A percentile compares a stretch with the other conserved stretches of the same genome.
These are phyloP conservation scores for Ganoderma resinaceum DNA, from an alignment of 1,284 basidiomycete species.

Conservation along the genomic window DNA sequence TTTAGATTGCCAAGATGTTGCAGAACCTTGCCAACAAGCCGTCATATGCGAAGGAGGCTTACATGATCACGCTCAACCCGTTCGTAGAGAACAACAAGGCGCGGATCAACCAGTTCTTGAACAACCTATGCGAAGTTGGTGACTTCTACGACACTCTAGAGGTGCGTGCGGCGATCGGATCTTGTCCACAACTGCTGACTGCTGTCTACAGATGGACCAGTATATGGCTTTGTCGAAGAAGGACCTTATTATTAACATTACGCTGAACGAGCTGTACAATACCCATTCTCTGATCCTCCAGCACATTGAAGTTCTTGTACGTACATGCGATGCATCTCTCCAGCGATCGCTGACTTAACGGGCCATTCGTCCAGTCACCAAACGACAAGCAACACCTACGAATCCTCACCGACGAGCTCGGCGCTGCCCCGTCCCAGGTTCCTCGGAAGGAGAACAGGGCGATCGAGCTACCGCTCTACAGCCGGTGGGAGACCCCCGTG, in stretches of 20 bases:
- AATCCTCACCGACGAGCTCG: conserved; percentile 95
- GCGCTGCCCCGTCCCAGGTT: conserved; percentile 91
- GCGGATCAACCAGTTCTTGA: conserved; percentile 96
- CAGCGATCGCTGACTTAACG: conserved; percentile 15
- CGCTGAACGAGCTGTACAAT: conserved; percentile 99
- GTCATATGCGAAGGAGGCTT: conserved; percentile 96
- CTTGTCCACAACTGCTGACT: conserved; percentile 5
- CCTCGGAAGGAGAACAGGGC: conserved; percentile 97
- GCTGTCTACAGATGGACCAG: conserved; percentile 88
- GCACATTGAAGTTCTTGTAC: conserved; percentile 92
- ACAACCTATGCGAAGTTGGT: conserved; percentile 96
- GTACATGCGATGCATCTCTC: conserved; percentile 39
- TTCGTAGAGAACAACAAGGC: conserved; percentile 99
- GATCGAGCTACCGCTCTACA: conserved; percentile 92
- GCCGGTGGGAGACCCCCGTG: conserved; percentile 98
- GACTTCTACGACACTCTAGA: conserved; percentile 99
- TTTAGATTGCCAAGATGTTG: conserved; percentile 99
- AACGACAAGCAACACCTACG: conserved; percentile 98
- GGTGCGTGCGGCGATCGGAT: conserved; percentile 52
- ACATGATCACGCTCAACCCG: conserved; percentile 98
- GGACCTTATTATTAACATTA: conserved; percentile 97
- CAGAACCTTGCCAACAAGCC: conserved; percentile 99
- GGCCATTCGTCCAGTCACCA: conserved; percentile 70
- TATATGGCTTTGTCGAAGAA: conserved; percentile 99
- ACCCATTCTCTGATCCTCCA: conserved; percentile 95